Evolutionary conservation across 2,329 filamentous ascomycete genomes (phyloP).

Genomic region (Pseudocercospora vitis): DNA sequence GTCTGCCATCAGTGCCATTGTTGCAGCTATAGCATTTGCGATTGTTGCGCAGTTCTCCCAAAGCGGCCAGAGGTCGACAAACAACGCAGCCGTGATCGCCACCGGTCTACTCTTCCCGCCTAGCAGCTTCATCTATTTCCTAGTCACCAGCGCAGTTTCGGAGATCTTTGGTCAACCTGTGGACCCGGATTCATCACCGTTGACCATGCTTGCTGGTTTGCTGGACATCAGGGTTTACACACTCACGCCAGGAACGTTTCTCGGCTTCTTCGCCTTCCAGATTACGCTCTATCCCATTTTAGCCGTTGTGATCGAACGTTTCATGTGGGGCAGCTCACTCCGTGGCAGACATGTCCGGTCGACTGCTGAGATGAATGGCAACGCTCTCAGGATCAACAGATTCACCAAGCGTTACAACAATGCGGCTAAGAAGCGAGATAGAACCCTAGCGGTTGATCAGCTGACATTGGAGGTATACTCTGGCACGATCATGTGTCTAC

Average conservation of each 20-base stretch:
- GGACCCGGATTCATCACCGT: neutral
- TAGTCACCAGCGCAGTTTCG: constrained; percentile 49
- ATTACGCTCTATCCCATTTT: constrained; percentile 73
- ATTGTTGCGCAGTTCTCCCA: constrained; percentile 70
- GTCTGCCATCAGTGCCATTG: constrained; percentile 73
- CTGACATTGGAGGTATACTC: constrained; percentile 21
- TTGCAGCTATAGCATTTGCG: constrained; percentile 70
- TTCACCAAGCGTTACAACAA: constrained; percentile 25
- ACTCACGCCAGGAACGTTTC: constrained; percentile 53
- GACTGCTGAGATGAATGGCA: constrained; percentile 23
- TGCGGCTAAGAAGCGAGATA: constrained; percentile 21
- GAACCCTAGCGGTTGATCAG: constrained; percentile 24
- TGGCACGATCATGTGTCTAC: constrained; percentile 32
- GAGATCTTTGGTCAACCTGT: constrained; percentile 26
- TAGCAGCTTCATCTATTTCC: constrained; percentile 81
- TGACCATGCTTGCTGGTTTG: constrained; percentile 1
- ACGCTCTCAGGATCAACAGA: constrained; percentile 23
- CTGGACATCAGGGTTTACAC: constrained; percentile 19
- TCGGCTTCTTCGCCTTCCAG: constrained; percentile 72
- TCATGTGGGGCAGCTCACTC: constrained; percentile 70
- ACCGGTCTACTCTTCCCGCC: constrained; percentile 77
- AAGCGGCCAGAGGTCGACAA: constrained; percentile 54
- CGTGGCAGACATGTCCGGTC: constrained; percentile 42
- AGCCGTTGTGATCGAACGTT: constrained; percentile 69
- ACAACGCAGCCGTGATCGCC: constrained; percentile 57